Conservation (phyloP, 495 filamentous ascomycete species). For the Astrothelium subdiscretum region DNA sequence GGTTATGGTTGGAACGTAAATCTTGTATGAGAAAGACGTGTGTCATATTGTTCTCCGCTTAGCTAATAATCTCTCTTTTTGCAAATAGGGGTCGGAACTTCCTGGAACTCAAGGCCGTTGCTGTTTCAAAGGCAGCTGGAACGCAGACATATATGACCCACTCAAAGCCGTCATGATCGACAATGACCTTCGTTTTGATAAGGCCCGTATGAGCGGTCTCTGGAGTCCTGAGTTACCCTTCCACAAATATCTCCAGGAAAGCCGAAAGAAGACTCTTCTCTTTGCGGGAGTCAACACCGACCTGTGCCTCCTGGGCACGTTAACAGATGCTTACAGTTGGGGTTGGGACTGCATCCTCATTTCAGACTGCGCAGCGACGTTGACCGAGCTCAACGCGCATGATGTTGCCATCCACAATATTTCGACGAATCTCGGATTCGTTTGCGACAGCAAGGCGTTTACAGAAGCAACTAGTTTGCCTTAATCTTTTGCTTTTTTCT, state of each 20-base stretch:
- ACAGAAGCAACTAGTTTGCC: background rate
- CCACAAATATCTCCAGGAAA: constrained; percentile 15
- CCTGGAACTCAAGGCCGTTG: constrained; percentile 17
- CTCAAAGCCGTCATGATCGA: constrained; percentile 10
- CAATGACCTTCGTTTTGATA: constrained; percentile 17
- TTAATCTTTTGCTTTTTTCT: no score
- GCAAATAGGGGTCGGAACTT: constrained; percentile 8
- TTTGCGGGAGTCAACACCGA: constrained; percentile 21
- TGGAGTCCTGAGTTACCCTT: constrained; percentile 14
- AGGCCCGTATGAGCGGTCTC: constrained; percentile 14
- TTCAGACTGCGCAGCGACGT: constrained; percentile 16
- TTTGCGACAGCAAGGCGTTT: constrained; percentile 14
- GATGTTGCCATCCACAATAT: constrained; percentile 18
- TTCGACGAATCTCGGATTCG: constrained; percentile 19
- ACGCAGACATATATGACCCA: constrained; percentile 18
- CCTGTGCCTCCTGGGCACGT: constrained; percentile 18
- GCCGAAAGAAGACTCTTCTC: constrained; percentile 19
- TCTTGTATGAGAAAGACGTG: background rate
- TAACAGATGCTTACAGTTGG: constrained; percentile 17
- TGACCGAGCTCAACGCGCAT: constrained; percentile 14
- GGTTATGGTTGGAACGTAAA: constrained; percentile 18
- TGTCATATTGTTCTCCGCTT: background rate
- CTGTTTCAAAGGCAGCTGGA: constrained; percentile 19
- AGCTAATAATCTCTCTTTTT: background rate
- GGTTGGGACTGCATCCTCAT: constrained; percentile 21